Base-by-base conservation (phyloP, 495 filamentous ascomycete species). In the Aspergillus sclerotiicarbonarius region DNA sequence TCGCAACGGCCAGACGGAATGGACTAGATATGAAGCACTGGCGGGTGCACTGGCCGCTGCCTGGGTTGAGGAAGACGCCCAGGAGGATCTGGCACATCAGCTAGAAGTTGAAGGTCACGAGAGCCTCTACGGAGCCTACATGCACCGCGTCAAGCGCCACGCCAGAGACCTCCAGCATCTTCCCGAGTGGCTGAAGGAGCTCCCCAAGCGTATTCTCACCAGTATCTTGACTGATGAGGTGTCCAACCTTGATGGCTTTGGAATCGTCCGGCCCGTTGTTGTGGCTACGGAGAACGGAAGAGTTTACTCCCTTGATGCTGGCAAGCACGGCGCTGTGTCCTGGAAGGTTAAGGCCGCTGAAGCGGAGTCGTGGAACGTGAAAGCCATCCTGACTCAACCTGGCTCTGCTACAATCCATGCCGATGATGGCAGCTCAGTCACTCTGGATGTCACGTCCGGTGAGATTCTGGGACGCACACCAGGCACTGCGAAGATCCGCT, bases 141-240 rank as follows among this genome's bases (percentile, higher is more conserved):
- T 92, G 37, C 92, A 97, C 72, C 86, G 94, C 2, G 79, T 96
- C 12, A 88, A 84, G 60, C 87, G 94, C 44, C 94, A 99, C 66
- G 55, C 88, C 8, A 76, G 82, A 37, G 93, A 97, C 61, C 81
- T 98, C 37, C 76, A 89, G 63, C 75, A 90, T 63, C 78, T 97
- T n/a, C 92, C 90, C 5, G 80, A 78, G 0, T 95, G 87, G 77
- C 69, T 94, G 12, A 76, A 84, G 63, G 73, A 73, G 19, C 75
- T 93, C 19, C 89, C 89, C 9, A 63, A 70, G 31, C 84, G 88
- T 19, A 68, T 96, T 30, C 62, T 91, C 10, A 82, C 82, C 60
- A 90, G 85, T 59, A 79, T 96, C n/a, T 50, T 89, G 21, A 67
- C 77, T 5, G 77, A 81, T n/a, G 77, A 79, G 39, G 85, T 83